Evolutionary conservation across 2,329 filamentous ascomycete species (phyloP), one percentile per base, ranked within the genome.

Genomic region (Xylaria sp.): DNA sequence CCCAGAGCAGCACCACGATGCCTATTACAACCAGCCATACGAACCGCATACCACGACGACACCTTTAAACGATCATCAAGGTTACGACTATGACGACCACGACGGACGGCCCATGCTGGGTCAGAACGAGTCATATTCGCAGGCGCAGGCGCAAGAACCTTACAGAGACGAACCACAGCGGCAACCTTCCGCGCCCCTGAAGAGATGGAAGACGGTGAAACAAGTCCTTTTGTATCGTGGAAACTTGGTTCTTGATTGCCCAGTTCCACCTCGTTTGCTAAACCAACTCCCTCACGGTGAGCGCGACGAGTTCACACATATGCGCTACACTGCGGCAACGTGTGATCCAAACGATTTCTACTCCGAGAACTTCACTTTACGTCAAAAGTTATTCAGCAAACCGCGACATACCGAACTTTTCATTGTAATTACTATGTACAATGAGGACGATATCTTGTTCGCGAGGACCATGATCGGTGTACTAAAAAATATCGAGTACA

Each of bases 341-440:
- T 98, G 94, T 79, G 94, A 97, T 76, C 96, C 94, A 0, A 94
- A 97, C 78, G 94, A 98, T 77, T 98, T 97, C 74, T 92, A 94
- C 2, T 86, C 90, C 7, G 88, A 90, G 69, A 95, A 94, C 1
- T 99, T 97, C 83, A 96, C 96, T 77, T 82, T 99, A 74, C 91
- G 96, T 61, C 96, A 98, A 79, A 93, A 92, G 76, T 93, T 97
- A 67, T 94, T 94, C 51, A 87, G 84, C 64, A 97, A 92, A 0
- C 84, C 90, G 31, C 89, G 96, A 69, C 94, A 98, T 79, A 98
- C 95, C 0, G 96, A 99, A 80, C 83, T 99, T 7, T 96, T 98
- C 78, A 97, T 99, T 74, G 97, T 94, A 77, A 85, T 99, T 68
- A 99, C 96, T 73, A 98, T 98, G 96, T 98, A 97, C 83, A 99